Percentiles rank a stretch among this genome's conserved stretches.
These are phyloP conservation scores for Phytophthora multivora DNA, from an alignment of 352 stramenopile genomes.

Conservation along the genomic window DNA sequence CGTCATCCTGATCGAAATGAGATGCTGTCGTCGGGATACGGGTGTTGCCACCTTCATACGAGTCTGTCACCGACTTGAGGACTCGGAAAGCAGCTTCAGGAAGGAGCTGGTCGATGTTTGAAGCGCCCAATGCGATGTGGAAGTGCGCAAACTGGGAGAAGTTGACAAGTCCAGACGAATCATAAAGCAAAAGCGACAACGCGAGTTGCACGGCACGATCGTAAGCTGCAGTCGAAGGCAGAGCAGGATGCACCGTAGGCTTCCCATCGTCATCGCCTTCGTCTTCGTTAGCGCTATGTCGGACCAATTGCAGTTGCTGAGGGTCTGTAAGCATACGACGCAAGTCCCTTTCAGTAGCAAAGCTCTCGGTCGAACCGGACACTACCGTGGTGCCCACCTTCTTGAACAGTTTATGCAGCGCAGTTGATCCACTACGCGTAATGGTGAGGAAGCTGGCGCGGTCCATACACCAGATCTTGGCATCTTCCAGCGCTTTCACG, in stretches of 20 bases:
- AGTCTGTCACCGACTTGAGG: conserved; percentile 51
- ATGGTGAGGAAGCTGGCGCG: conserved; percentile 85
- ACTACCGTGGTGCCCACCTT: conserved; percentile 56
- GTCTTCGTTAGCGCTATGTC: conserved; percentile 36
- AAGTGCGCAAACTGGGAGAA: conserved; percentile 91
- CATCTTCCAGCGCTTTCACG: conserved; percentile 82
- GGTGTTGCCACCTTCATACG: conserved; percentile 18
- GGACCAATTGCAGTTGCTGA: conserved; percentile 35
- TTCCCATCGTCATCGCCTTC: conserved; percentile 11
- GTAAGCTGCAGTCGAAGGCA: conserved; percentile 39
- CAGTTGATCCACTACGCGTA: conserved; percentile 77
- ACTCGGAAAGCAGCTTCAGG: conserved; percentile 81
- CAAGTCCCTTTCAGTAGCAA: conserved; percentile 62
- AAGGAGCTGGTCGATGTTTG: conserved; percentile 74
- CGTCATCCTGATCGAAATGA: conserved; percentile 11
- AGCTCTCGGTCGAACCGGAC: conserved; percentile 50
- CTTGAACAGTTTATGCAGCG: conserved; percentile 76
- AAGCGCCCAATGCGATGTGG: conserved; percentile 76
- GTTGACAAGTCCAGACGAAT: conserved; percentile 76
- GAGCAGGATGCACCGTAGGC: conserved; percentile 1
- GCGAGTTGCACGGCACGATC: conserved; percentile 66
- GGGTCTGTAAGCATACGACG: conserved; percentile 59
- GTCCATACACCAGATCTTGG: conserved; percentile 95
- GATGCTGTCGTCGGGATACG: conserved; percentile 1
- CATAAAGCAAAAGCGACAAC: conserved; percentile 72